Base-by-base conservation (phyloP, 192 early-diverging fungal genomes). In the Podila epigama region DNA sequence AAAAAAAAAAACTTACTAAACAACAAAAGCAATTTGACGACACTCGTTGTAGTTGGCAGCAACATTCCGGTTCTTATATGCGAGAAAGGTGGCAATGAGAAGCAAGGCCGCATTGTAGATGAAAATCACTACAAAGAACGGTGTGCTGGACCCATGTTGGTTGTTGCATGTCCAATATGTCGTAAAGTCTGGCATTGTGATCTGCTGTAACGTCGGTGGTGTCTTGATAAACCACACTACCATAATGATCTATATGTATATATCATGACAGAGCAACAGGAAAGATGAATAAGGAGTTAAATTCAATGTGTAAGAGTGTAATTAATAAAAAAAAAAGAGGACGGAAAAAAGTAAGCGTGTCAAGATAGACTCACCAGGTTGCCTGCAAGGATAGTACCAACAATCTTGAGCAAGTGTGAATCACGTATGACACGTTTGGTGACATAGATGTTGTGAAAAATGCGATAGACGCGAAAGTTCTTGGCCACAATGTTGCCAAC, bases 401-500 rank as follows among this genome's bases (percentile, higher is more conserved):
- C 79, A 11, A 81, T 78, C 50, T 81, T 81, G 58, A 83, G 69
- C 40, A 85, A 44, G 22, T 85, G 82, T 12, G 48, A 42, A 32
- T 85, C 84, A 4, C 66, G 75, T 55, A 85, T 85, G 40, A 85
- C 82, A 1, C 72, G 80, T 25, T 82, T 80, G 5, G 79, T 80
- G 22, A 84, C 81, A 37, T 82, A 86, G 16, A 84, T 81, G 33
- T 86, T 86, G 59, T 86, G 77, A 48, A 86, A 86, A 52, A 86
- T 86, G 25, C 85, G 63, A 36, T 86, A 86, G 20, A 86, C 80
- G 12, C 85, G 71, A 66, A 84, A 86, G 51, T 83, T 83, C 58
- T 86, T 86, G 50, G 82, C 82, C 11, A 86, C 81, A 66, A 86
- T 84, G 54, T 86, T 86, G 62, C 85, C 71, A 34, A 69, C 52